Evolutionary conservation across 805 yeast species (phyloP).

Genomic region (Saturnispora silvae): DNA sequence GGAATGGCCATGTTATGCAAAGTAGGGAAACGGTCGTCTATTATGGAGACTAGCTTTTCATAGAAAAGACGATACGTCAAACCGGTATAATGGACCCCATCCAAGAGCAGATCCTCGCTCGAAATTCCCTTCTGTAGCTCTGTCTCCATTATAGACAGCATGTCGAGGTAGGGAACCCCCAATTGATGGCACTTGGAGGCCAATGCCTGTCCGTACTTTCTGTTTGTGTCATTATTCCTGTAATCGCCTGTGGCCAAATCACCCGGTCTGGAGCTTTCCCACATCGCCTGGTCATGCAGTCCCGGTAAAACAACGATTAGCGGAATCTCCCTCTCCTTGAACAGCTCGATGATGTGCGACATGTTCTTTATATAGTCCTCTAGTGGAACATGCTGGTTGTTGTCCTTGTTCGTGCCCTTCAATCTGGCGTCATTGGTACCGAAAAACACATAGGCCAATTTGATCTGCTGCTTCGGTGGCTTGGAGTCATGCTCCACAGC

Average conservation of each 20-base stretch:
- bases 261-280: slow-evolving; percentile 28
- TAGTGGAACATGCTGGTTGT: slow-evolving; percentile 35
- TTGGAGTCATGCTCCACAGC: slow-evolving; percentile 32
- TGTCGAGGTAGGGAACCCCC: slow-evolving; percentile 36
- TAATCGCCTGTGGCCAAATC: slow-evolving; percentile 30
- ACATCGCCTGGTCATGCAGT: slow-evolving; percentile 35
- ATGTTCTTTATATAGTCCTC: slow-evolving; percentile 41
- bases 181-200: slow-evolving; percentile 25
- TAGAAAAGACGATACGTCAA: slow-evolving; percentile 28
- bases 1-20: slow-evolving; percentile 3
- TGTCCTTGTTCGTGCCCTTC: slow-evolving; percentile 29
- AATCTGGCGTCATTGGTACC: slow-evolving; percentile 66
- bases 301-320: slow-evolving; percentile 57
- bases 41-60: slow-evolving; percentile 21
- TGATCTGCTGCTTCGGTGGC: slow-evolving; percentile 25
- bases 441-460: slow-evolving; percentile 48
- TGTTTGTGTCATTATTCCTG: slow-evolving; percentile 37
- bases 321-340: slow-evolving; percentile 33
- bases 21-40: background rate
- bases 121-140: background rate
- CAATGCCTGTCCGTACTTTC: slow-evolving; percentile 39
- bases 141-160: background rate
- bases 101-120: slow-evolving; percentile 21
- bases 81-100: slow-evolving; percentile 36
- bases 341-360: slow-evolving; percentile 30